Evolutionary conservation across 306 rosid species (phyloP).

Genomic region (Ormosia emarginata): DNA sequence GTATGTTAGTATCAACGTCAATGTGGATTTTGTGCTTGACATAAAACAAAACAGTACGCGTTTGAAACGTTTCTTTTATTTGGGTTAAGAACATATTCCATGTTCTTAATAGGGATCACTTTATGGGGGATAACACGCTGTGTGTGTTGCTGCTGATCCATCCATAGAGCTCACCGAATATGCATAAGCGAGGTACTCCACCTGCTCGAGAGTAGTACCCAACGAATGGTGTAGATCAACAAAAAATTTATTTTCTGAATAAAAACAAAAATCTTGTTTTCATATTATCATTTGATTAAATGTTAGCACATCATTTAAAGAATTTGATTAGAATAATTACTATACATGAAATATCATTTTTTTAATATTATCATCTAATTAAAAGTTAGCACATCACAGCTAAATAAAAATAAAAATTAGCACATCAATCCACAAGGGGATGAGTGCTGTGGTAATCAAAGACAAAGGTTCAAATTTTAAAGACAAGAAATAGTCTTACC

Average conservation of each 20-base stretch:
- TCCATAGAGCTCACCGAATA: constrained; percentile 22
- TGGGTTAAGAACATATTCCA: constrained; percentile 37
- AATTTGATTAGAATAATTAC: no score
- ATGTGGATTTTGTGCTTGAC: constrained; percentile 26
- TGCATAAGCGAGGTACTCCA: background rate
- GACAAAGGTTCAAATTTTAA: no score
- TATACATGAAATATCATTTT: no score
- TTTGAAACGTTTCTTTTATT: background rate
- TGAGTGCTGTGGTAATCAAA: no score
- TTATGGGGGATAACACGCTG: background rate
- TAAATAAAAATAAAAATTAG: no score
- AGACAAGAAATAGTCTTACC: no score
- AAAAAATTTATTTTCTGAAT: background rate
- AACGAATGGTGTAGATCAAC: constrained; percentile 4
- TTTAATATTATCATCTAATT: no score
- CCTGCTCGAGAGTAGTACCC: background rate
- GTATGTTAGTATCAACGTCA: constrained; percentile 1
- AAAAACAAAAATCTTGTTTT: background rate
- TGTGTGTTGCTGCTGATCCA: constrained; percentile 20
- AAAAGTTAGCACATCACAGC: no score
- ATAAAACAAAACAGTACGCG: background rate
- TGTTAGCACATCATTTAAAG: background rate
- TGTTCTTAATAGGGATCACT: constrained; percentile 6
- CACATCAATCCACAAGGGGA: no score
- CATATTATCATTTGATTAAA: background rate